Evolutionary conservation across 2,329 filamentous ascomycete genomes (phyloP).

Genomic region (Arthrobotrys entomopaga): DNA sequence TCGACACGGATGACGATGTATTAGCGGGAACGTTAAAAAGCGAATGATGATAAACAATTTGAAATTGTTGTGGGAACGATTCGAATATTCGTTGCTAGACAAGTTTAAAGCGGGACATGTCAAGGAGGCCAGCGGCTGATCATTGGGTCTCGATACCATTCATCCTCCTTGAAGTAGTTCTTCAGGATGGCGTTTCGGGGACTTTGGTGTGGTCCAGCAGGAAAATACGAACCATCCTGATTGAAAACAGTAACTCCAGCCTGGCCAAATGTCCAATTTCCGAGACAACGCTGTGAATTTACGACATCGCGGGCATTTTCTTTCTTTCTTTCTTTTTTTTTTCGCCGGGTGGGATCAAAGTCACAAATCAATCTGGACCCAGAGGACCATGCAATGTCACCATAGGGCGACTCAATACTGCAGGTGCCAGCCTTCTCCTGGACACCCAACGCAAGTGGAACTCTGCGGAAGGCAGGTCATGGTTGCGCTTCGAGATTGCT

Average conservation of each 20-base stretch:
- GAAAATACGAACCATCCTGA: slow-evolving; percentile 1
- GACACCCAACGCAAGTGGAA: slow-evolving; percentile 35
- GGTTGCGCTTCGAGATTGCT: slow-evolving; percentile 38
- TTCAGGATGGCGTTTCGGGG: slow-evolving; percentile 11
- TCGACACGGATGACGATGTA: slow-evolving; percentile 14
- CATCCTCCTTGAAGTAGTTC: slow-evolving; percentile 5
- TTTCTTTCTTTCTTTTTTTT: no score
- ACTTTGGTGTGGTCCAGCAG: background rate
- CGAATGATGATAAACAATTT: slow-evolving; percentile 1
- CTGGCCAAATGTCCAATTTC: slow-evolving; percentile 36
- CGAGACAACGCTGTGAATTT: slow-evolving; percentile 21
- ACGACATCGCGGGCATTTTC: slow-evolving; percentile 18
- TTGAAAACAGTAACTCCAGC: slow-evolving; percentile 37
- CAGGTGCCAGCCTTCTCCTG: slow-evolving; percentile 37
- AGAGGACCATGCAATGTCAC: slow-evolving; percentile 51
- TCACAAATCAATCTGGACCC: slow-evolving; percentile 25
- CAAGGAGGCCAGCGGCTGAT: slow-evolving; percentile 16
- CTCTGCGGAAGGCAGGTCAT: slow-evolving; percentile 18
- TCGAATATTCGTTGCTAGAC: background rate
- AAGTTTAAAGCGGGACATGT: slow-evolving; percentile 1
- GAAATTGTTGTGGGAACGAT: slow-evolving; percentile 4
- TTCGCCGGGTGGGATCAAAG: slow-evolving; percentile 9
- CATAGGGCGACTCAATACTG: slow-evolving; percentile 48
- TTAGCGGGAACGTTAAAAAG: slow-evolving; percentile 15
- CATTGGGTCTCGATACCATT: slow-evolving; percentile 17